Percentiles rank a stretch among this genome's conserved stretches.
These are phyloP conservation scores for Tuber calosporum DNA, from an alignment of 495 filamentous ascomycete genomes.

Conservation along the genomic window DNA sequence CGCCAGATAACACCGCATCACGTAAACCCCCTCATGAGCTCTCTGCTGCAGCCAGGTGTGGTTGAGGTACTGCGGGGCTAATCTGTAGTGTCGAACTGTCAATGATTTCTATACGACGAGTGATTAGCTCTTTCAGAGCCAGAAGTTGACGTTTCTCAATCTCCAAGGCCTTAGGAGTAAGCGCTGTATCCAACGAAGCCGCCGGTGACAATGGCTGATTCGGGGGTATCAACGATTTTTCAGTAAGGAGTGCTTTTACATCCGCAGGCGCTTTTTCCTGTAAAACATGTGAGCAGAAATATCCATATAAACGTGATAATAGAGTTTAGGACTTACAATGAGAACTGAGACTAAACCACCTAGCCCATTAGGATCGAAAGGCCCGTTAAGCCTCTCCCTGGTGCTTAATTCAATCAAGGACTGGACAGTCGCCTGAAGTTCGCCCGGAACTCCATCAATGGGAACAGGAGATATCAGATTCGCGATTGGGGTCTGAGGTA, in stretches of 20 bases:
- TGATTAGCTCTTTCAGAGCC: constrained; percentile 25
- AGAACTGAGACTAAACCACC: constrained; percentile 28
- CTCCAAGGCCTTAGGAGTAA: constrained; percentile 15
- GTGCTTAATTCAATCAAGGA: constrained; percentile 26
- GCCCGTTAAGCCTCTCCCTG: constrained; percentile 5
- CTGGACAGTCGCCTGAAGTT: constrained; percentile 27
- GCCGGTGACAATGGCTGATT: constrained; percentile 32
- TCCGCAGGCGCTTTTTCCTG: constrained; percentile 26
- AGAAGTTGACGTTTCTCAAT: constrained; percentile 26
- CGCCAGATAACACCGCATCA: not conserved
- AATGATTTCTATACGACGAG: not conserved
- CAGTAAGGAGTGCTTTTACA: constrained; percentile 21
- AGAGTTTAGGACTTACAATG: constrained; percentile 14
- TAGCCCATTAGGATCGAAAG: constrained; percentile 16
- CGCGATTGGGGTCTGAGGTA: not conserved
- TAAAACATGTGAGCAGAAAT: constrained; percentile 10
- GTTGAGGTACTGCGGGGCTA: not conserved
- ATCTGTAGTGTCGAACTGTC: not conserved
- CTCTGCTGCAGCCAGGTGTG: constrained; percentile 3
- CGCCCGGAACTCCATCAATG: constrained; percentile 13
- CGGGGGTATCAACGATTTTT: constrained; percentile 22
- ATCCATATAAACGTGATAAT: not conserved
- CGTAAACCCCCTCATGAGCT: not conserved
- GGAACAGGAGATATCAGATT: constrained; percentile 2
- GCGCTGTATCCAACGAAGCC: constrained; percentile 25